These are phyloP conservation scores for Xanthoconium separans DNA, from an alignment of 1,284 basidiomycete genomes.

Conservation along the genomic window DNA sequence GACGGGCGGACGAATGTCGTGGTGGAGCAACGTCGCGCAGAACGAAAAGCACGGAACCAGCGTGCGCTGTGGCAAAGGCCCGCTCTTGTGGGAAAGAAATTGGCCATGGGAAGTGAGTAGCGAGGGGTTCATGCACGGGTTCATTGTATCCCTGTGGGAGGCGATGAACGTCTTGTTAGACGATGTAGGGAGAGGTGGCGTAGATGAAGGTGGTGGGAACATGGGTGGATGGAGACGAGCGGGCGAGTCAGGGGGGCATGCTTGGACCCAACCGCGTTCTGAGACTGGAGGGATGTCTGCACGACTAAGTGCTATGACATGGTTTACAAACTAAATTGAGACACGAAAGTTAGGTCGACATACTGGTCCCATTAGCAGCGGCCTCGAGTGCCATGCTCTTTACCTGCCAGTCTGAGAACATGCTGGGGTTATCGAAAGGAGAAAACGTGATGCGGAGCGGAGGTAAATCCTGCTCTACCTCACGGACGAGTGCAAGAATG, in stretches of 20 bases:
- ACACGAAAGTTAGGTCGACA: conserved; percentile 1
- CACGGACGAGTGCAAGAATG: conserved; percentile 19
- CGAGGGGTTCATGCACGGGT: conserved; percentile 58
- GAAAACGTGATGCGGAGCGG: conserved; percentile 31
- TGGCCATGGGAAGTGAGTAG: conserved; percentile 52
- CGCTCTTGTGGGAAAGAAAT: conserved; percentile 51
- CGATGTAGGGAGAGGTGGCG: not conserved
- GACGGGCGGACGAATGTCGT: conserved; percentile 58
- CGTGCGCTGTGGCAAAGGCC: conserved; percentile 46
- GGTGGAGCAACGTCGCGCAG: conserved; percentile 54
- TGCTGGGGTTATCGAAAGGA: conserved; percentile 31
- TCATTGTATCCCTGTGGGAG: conserved; percentile 53
- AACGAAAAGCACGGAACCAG: conserved; percentile 59
- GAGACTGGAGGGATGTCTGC: conserved; percentile 22
- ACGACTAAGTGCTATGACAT: conserved; percentile 23
- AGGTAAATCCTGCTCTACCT: conserved; percentile 27
- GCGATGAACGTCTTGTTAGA: conserved; percentile 52
- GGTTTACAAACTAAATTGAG: not conserved
- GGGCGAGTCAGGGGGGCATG: conserved; percentile 24
- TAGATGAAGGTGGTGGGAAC: not conserved
- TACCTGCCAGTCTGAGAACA: conserved; percentile 30
- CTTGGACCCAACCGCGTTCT: conserved; percentile 23
- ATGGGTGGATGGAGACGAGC: conserved; percentile 13
- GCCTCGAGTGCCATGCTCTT: conserved; percentile 25
- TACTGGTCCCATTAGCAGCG: conserved; percentile 29